Evolutionary conservation across 768 basidiomycete species (phyloP), one percentile per base, ranked within the genome.

Genomic region (Amanita subjunquillea): DNA sequence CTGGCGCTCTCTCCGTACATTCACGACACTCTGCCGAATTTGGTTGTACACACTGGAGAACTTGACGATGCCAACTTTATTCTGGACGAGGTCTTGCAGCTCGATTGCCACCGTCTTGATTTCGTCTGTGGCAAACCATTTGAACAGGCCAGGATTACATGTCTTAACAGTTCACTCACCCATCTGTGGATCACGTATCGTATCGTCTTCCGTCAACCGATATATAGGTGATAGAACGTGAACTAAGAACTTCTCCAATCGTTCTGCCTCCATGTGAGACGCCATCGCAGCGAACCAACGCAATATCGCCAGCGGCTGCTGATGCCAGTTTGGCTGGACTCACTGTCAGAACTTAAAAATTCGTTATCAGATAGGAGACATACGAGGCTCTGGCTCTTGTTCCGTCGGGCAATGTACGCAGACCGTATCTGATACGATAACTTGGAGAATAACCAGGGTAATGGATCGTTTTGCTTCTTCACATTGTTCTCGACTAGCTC

Each of bases 231-330:
- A 82, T 7, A 97, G 69, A 25, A 97, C 85, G 61, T 96, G 92
- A 2, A 83, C 75, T 29, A 95, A 72, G 69, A 86, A 95, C 23
- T 67, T 71, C 57, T 87, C 80, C 0, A 91, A 70, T 15, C 72
- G 67, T 0, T 62, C 55, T 0, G 72, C 63, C 0, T 84, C 79
- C 75, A 98, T 80, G 60, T 79, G 68, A 2, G 85, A 80, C 2
- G 80, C 69, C 82, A 96, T 91, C 0, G 92, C 94, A 0, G 93
- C 96, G 59, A 98, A 96, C 86, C 92, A 96, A 13, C 89, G 84
- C 42, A 99, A 65, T 39, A 86, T 79, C 0, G 91, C 80, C 1
- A 85, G 66, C 0, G 92, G 87, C 54, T 91, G 87, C 27, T 86
- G 78, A 3, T 81, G 73, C 92, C 95, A 98, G 61, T 85, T 85